Base-by-base conservation (phyloP, 371 early-diverging fungal species). In the Saksenaea oblongispora region DNA sequence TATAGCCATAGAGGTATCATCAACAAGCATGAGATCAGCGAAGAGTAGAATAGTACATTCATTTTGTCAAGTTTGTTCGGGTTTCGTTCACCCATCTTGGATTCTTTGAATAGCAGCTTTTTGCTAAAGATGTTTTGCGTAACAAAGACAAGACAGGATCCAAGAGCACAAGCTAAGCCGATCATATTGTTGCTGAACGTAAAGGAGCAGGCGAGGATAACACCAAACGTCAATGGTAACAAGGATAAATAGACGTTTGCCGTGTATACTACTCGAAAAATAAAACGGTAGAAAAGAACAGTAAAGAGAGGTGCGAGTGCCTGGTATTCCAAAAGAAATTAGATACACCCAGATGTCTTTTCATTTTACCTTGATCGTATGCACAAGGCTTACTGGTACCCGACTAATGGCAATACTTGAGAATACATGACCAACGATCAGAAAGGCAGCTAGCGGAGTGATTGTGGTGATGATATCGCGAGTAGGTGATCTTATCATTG, bases 231-330 rank as follows among this genome's bases (percentile, higher is more conserved):
- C 56, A 96, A 68, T 10, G 94, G 93, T 11, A 95, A 56, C 11
- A 96, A 73, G 2, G 95, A 84, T 2, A 87, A 47, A 64, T 93
- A 95, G 14, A 95, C 92, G 28, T 81, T 75, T 9, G 73, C 72
- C 13, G 89, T 73, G 65, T 93, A 93, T 31, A 65, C 67, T 24
- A 90, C 87, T 44, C 77, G 66, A 61, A 87, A 92, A 26, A 91
- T 65, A 58, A 92, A 68, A 26, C 89, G 80, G 71, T 91, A 93
- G 18, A 91, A 80, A 34, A 89, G 54, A 4, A 95, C 93, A 1
- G 96, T 95, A 71, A 96, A 95, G 11, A 96, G 79, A 13, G 96
- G 96, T 15, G 94, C 89, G 2, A 94, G 70, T 18, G 93, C 93
- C 93, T 94, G 66, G 24, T 37, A 8, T 34, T 53, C 13, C 60